phyloP scores from a whole-genome alignment of 352 stramenopile species.

The Globisporangium emineosum region DNA sequence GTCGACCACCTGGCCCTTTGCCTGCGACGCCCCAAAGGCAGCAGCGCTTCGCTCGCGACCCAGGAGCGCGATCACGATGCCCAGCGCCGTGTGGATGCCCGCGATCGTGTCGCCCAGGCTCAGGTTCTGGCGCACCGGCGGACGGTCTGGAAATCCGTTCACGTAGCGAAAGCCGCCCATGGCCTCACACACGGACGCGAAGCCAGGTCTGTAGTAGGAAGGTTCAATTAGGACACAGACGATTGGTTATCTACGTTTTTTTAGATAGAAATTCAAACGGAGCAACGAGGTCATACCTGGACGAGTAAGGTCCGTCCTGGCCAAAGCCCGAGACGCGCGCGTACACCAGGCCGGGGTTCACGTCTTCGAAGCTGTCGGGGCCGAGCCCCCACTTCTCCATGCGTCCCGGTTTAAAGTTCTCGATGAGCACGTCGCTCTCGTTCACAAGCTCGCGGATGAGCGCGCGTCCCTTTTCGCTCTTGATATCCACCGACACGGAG shows the following conservation, averaged over 20 bases:
- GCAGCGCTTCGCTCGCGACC: slow-evolving; percentile 47
- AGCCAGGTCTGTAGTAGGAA: slow-evolving; percentile 48
- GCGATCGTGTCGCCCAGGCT: slow-evolving; percentile 83
- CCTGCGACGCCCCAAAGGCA: slow-evolving; percentile 3
- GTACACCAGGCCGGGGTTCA: slow-evolving; percentile 85
- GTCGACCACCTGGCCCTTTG: slow-evolving; percentile 75
- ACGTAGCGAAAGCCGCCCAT: slow-evolving; percentile 87
- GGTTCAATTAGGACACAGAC: not conserved
- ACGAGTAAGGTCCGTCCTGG: slow-evolving; percentile 79
- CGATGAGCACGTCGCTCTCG: slow-evolving; percentile 83
- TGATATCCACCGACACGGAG: slow-evolving; percentile 81
- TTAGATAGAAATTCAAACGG: no score
- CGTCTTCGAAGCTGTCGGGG: slow-evolving; percentile 61
- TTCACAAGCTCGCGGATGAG: slow-evolving; percentile 72
- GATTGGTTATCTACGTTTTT: not conserved
- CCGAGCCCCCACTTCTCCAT: slow-evolving; percentile 88
- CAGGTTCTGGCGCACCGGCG: slow-evolving; percentile 77
- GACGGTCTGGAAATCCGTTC: slow-evolving; percentile 81
- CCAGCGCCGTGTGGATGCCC: slow-evolving; percentile 77
- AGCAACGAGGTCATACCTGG: slow-evolving; percentile 33
- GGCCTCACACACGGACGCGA: slow-evolving; percentile 85
- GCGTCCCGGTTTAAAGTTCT: slow-evolving; percentile 85
- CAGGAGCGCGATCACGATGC: slow-evolving; percentile 78
- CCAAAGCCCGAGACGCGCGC: slow-evolving; percentile 81
- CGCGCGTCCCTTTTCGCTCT: slow-evolving; percentile 51